phyloP scores from a whole-genome alignment of 495 filamentous ascomycete genomes.

The Apiosordaria backusii region DNA sequence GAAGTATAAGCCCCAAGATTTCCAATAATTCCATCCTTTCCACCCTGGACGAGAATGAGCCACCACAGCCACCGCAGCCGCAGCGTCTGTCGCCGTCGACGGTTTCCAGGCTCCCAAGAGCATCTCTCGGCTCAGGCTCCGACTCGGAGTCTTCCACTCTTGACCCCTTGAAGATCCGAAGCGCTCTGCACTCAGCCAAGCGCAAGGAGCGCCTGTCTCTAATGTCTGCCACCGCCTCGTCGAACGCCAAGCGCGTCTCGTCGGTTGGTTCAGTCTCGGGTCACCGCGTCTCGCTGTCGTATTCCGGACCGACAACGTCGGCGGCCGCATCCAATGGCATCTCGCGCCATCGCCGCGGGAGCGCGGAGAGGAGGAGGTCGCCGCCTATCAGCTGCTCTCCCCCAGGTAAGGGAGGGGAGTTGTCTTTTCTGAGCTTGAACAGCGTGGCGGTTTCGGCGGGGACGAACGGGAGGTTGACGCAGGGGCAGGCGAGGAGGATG shows the following conservation, averaged over 20 bases:
- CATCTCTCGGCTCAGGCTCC: conserved; percentile 30
- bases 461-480: conserved; percentile 31
- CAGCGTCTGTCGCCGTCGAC: conserved; percentile 15
- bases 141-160: conserved; percentile 44
- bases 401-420: conserved; percentile 15
- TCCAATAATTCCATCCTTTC: conserved; percentile 14
- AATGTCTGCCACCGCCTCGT: conserved; percentile 22
- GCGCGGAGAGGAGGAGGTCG: conserved; percentile 39
- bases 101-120: conserved; percentile 9
- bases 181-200: conserved; percentile 45
- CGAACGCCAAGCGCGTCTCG: conserved; percentile 36
- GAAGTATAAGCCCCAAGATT: conserved; percentile 27
- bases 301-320: conserved; percentile 26
- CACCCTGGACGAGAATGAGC: conserved; percentile 41
- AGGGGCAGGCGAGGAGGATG: conserved; percentile 46
- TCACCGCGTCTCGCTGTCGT: conserved; percentile 31
- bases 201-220: conserved; percentile 39
- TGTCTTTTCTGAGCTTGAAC: neutral
- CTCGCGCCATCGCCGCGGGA: conserved; percentile 40
- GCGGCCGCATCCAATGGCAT: conserved; percentile 46
- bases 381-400: conserved; percentile 47
- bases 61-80: conserved; percentile 16
- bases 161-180: conserved; percentile 44
- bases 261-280: conserved; percentile 26
- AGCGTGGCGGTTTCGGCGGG: conserved; percentile 1